Base-by-base conservation (phyloP, 768 basidiomycete genomes). In the Crucibulum laeve region DNA sequence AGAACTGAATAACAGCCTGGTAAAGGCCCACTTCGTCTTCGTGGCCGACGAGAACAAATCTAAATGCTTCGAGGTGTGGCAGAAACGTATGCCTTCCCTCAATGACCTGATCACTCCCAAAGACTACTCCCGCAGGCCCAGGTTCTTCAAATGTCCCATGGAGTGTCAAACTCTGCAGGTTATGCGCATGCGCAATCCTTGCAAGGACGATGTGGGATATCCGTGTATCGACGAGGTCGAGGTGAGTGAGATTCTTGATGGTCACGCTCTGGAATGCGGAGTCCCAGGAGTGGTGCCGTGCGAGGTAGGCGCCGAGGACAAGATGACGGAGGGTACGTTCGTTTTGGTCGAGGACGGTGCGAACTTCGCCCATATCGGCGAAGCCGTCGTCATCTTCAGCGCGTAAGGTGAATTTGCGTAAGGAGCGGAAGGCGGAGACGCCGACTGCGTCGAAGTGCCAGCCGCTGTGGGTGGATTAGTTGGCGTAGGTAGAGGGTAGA, bases 371-470 rank as follows among this genome's bases (percentile, higher is more conserved):
- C 78, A 84, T 82, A 49, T 82, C 79, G 1, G 82, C 82, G 49
- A 77, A 79, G 7, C 83, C 82, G 47, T 83, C 80, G 60, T 83
- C 80, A 57, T 84, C 82, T 52, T 83, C 81, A 1, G 82, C 81
- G 11, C 82, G 73, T 11, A 86, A 66, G 18, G 80, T 82, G 62
- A 86, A 84, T 54, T 80, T 80, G 43, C 70, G 73, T 13, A 86
- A 67, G 39, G 74, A 69, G 6, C 60, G 64, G 63, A 85, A 84
- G 1, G 71, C 69, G n/a, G 78, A 79, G 26, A 84, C 80, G 26
- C 81, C 82, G 8, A 77, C 77, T 10, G 82, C 82, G 50, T 84
- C 83, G 51, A 86, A 86, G 59, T 86, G 83, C 79, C 80, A 86
- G 1, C 83, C 83, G 35, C 77, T 79, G 47, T 18, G 32, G 33